These are phyloP conservation scores for Actinomortierella wolfii DNA, from an alignment of 371 early-diverging fungal species.

Conservation along the genomic window DNA sequence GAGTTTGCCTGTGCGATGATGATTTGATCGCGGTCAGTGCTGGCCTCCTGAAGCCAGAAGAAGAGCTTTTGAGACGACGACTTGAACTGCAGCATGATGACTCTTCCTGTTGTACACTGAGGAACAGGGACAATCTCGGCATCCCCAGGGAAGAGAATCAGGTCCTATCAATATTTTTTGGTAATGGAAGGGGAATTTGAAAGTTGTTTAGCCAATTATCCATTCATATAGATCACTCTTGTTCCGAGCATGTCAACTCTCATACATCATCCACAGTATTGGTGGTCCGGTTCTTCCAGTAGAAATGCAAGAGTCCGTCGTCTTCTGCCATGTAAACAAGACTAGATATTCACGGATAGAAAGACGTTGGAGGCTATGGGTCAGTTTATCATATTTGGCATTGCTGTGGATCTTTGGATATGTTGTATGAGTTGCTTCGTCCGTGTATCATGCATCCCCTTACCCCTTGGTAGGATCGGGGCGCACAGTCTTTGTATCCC, in stretches of 20 bases:
- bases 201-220: background rate
- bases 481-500: slow-evolving; percentile 60
- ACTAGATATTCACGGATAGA: slow-evolving; percentile 21
- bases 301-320: slow-evolving; percentile 75
- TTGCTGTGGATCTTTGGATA: background rate
- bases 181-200: background rate
- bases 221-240: no score
- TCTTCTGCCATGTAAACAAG: slow-evolving; percentile 63
- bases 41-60: slow-evolving; percentile 83
- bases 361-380: slow-evolving; percentile 1
- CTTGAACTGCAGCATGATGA: slow-evolving; percentile 75
- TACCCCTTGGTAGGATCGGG: slow-evolving; percentile 80
- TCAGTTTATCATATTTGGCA: background rate
- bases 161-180: slow-evolving; percentile 48
- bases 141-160: slow-evolving; percentile 83
- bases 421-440: slow-evolving; percentile 1
- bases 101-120: slow-evolving; percentile 76
- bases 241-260: no score
- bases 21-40: slow-evolving; percentile 61
- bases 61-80: slow-evolving; percentile 75
- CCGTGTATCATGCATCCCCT: background rate
- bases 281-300: slow-evolving; percentile 72
- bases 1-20: slow-evolving; percentile 56
- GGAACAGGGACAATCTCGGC: slow-evolving; percentile 68
- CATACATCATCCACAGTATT: slow-evolving; percentile 61